phyloP scores from a whole-genome alignment of 108 stramenopile species.

The Nitzschia palea region DNA sequence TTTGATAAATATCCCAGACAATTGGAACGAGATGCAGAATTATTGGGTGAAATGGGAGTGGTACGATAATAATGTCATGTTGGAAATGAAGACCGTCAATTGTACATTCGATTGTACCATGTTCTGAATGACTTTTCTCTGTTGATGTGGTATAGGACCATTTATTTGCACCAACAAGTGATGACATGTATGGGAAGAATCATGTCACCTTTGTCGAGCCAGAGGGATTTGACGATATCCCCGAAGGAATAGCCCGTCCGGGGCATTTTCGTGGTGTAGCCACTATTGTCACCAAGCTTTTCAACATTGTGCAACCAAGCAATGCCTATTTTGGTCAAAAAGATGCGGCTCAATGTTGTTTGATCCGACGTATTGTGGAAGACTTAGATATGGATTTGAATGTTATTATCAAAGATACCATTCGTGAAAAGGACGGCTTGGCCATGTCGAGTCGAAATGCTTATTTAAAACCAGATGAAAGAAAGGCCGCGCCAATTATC shows the following conservation, averaged over 20 bases:
- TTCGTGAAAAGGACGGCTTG: slow-evolving; percentile 92
- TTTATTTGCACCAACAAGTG: slow-evolving; percentile 67
- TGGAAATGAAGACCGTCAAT: background rate
- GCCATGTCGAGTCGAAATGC: slow-evolving; percentile 97
- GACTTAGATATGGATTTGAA: slow-evolving; percentile 87
- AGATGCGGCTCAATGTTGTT: slow-evolving; percentile 94
- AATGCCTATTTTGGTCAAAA: slow-evolving; percentile 98
- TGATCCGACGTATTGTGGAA: slow-evolving; percentile 81
- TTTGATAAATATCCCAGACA: slow-evolving; percentile 94
- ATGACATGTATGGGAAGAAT: slow-evolving; percentile 77
- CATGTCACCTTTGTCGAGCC: slow-evolving; percentile 76
- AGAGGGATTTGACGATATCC: slow-evolving; percentile 75
- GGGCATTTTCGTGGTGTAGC: slow-evolving; percentile 97
- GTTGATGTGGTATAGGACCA: slow-evolving; percentile 72
- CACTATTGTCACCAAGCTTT: slow-evolving; percentile 97
- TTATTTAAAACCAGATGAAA: slow-evolving; percentile 81
- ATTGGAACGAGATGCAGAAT: slow-evolving; percentile 74
- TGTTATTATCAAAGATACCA: slow-evolving; percentile 73
- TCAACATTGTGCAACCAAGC: slow-evolving; percentile 93
- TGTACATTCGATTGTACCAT: background rate
- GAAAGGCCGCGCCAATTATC: slow-evolving; percentile 78
- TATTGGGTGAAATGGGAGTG: slow-evolving; percentile 69
- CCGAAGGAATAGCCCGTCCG: slow-evolving; percentile 83
- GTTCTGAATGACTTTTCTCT: background rate
- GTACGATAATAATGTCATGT: slow-evolving; percentile 28